Percentiles rank a stretch among this genome's conserved stretches.
phyloP scores from a whole-genome alignment of 139 green algal genomes.

The Penium margaritaceum region DNA sequence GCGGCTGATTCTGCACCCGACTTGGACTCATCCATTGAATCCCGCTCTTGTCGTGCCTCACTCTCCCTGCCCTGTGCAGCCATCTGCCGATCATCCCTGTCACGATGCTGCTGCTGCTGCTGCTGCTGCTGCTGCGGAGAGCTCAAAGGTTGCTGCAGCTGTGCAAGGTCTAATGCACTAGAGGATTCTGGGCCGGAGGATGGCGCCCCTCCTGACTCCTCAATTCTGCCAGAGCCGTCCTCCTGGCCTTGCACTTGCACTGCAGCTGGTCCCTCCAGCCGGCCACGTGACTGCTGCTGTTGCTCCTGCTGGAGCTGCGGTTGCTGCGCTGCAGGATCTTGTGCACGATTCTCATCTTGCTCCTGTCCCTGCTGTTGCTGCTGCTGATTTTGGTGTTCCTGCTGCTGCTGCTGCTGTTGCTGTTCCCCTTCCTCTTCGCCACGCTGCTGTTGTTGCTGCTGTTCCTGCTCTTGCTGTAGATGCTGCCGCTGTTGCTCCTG shows the following conservation, averaged over 20 bases:
- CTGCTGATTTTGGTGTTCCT: neutral
- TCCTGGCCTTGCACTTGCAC: no score
- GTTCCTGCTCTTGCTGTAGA: neutral
- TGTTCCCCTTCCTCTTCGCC: neutral
- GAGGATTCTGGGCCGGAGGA: neutral
- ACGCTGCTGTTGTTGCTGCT: neutral
- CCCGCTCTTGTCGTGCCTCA: no score
- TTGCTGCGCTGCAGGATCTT: neutral
- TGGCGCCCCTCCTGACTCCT: neutral
- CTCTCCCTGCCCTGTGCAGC: no score
- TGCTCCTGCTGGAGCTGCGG: neutral
- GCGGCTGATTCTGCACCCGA: no score
- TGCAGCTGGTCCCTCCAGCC: no score
- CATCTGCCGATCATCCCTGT: no score
- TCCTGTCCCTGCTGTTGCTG: neutral
- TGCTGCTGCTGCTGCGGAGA: constrained; percentile 1
- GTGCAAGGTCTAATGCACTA: neutral
- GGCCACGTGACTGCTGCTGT: neutral
- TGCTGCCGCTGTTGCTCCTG: neutral
- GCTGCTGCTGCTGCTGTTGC: neutral
- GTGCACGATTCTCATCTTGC: neutral
- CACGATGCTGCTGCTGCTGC: no score
- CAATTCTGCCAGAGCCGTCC: neutral
- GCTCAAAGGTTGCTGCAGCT: no score
- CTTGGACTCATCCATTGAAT: no score